These are phyloP conservation scores for Arthrobotrys musiformis DNA, from an alignment of 2,329 filamentous ascomycete genomes.

Conservation along the genomic window DNA sequence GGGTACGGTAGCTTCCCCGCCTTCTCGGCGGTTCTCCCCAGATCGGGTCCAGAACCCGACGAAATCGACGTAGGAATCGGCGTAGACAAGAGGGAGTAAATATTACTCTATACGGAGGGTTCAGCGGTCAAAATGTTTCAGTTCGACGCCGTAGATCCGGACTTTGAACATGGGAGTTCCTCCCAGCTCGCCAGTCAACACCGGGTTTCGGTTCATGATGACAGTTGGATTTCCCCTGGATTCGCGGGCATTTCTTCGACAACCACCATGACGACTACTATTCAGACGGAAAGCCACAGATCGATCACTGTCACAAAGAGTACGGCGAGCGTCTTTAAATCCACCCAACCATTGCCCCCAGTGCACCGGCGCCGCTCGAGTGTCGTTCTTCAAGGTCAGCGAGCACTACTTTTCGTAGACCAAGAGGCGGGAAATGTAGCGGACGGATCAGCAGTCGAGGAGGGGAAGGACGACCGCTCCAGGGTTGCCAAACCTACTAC, in stretches of 20 bases:
- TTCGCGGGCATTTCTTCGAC: conserved; percentile 44
- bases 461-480: conserved; percentile 22
- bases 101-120: background rate
- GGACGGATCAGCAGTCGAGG: conserved; percentile 21
- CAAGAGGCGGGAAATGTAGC: conserved; percentile 10
- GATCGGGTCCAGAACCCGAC: background rate
- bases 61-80: background rate
- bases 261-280: conserved; percentile 23
- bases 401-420: conserved; percentile 45
- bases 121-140: conserved; percentile 39
- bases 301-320: conserved; percentile 29
- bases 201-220: conserved; percentile 30
- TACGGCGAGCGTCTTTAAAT: conserved; percentile 36
- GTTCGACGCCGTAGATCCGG: conserved; percentile 51
- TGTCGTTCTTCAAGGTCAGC: conserved; percentile 43
- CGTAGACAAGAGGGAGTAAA: background rate
- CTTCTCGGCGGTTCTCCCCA: conserved; percentile 29
- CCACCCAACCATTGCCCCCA: background rate
- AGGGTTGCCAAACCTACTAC: conserved; percentile 22
- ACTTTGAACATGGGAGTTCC: conserved; percentile 42
- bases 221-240: conserved; percentile 49
- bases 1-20: conserved; percentile 12
- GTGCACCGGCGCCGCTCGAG: conserved; percentile 42
- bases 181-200: conserved; percentile 18
- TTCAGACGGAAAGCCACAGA: conserved; percentile 1